Percentiles rank a stretch among this genome's conserved stretches.
Conservation (phyloP, 2,329 filamentous ascomycete genomes). For the Talaromyces sp. region DNA sequence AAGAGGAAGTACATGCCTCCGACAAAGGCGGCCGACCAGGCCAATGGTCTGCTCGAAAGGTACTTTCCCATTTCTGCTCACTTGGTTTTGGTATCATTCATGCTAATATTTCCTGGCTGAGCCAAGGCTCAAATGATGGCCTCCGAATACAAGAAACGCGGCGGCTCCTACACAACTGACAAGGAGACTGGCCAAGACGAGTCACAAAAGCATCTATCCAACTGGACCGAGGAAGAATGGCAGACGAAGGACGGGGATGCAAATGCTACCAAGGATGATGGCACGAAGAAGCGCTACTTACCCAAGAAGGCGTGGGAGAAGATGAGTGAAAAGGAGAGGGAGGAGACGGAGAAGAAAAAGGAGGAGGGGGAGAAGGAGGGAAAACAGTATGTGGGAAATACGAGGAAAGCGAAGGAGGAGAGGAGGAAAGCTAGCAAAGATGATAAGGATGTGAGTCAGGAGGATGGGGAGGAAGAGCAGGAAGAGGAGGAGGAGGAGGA, state of each 20-base stretch:
- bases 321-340: constrained; percentile 45
- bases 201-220: constrained; percentile 42
- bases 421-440: constrained; percentile 37
- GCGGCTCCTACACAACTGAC: constrained; percentile 45
- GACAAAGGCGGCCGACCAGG: constrained; percentile 49
- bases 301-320: constrained; percentile 50
- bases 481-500: constrained; percentile 20
- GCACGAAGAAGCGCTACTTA: constrained; percentile 44
- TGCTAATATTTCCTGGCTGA: not conserved
- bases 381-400: constrained; percentile 46
- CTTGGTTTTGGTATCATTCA: not conserved
- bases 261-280: constrained; percentile 44
- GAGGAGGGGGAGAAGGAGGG: constrained; percentile 43
- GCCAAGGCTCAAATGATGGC: constrained; percentile 48
- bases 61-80: constrained; percentile 18
- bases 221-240: constrained; percentile 50
- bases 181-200: constrained; percentile 43
- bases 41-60: constrained; percentile 50
- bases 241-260: constrained; percentile 49
- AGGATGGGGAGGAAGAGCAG: constrained; percentile 23
- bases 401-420: constrained; percentile 39
- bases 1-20: constrained; percentile 44
- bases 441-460: constrained; percentile 18
- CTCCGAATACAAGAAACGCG: constrained; percentile 47
- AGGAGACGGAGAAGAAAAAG: constrained; percentile 25